Evolutionary conservation across 371 early-diverging fungal genomes (phyloP).

Genomic region (Mucor mucedo): DNA sequence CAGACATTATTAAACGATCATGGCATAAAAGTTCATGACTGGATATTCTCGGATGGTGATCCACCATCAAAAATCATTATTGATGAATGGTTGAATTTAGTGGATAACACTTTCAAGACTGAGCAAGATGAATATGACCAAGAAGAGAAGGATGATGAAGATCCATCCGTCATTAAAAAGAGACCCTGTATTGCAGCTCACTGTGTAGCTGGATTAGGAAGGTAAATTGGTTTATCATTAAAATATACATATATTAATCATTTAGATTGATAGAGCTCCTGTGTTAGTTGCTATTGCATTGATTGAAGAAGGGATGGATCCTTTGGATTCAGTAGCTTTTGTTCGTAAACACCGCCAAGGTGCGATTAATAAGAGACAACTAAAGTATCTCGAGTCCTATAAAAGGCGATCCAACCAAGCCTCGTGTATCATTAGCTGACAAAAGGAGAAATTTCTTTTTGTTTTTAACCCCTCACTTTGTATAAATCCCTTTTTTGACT

Average conservation of each 20-base stretch:
- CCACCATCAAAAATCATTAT: conserved; percentile 74
- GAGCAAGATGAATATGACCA: conserved; percentile 12
- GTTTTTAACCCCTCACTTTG: background rate
- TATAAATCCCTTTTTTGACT: background rate
- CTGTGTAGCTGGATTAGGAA: conserved; percentile 83
- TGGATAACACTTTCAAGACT: conserved; percentile 47
- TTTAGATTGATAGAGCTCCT: conserved; percentile 51
- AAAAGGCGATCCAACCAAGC: conserved; percentile 33
- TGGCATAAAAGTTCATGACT: conserved; percentile 78
- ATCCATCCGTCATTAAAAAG: conserved; percentile 8
- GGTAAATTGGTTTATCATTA: conserved; percentile 27
- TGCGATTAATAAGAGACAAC: conserved; percentile 76
- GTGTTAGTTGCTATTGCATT: conserved; percentile 75
- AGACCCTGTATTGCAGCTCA: conserved; percentile 77
- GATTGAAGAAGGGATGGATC: conserved; percentile 80
- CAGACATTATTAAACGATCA: conserved; percentile 53
- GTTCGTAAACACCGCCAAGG: conserved; percentile 77
- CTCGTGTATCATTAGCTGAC: conserved; percentile 17
- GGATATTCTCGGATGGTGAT: conserved; percentile 79
- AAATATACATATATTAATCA: background rate
- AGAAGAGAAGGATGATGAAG: conserved; percentile 30
- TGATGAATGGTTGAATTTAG: conserved; percentile 70
- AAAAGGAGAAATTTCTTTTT: background rate
- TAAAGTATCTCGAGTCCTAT: conserved; percentile 68
- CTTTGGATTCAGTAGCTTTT: conserved; percentile 73